phyloP scores from a whole-genome alignment of 1,284 basidiomycete species.

The Stereum hirsutum region DNA sequence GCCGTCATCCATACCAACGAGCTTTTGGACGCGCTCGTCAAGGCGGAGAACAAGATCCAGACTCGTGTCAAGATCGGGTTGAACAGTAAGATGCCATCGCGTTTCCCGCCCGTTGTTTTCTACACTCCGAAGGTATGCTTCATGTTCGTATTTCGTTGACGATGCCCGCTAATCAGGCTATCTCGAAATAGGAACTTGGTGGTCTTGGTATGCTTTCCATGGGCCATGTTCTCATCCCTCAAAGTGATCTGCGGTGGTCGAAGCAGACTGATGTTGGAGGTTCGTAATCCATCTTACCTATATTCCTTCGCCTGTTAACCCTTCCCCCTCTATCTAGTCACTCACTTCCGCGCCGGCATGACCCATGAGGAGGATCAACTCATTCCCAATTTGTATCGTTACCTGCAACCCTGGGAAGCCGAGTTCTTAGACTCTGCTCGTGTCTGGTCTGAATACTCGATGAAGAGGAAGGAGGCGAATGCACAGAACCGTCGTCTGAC shows the following conservation, averaged over 20 bases:
- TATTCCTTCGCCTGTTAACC: slow-evolving; percentile 9
- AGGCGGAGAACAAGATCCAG: slow-evolving; percentile 98
- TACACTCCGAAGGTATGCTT: slow-evolving; percentile 75
- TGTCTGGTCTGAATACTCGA: slow-evolving; percentile 99
- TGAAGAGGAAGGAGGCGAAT: slow-evolving; percentile 99
- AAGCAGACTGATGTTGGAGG: slow-evolving; percentile 96
- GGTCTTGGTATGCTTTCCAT: slow-evolving; percentile 99
- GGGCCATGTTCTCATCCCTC: slow-evolving; percentile 98
- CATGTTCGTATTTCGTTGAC: slow-evolving; percentile 1
- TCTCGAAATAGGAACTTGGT: slow-evolving; percentile 81
- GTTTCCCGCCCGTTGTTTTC: slow-evolving; percentile 97
- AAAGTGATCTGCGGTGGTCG: slow-evolving; percentile 94
- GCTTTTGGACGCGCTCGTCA: slow-evolving; percentile 88
- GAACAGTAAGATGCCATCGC: slow-evolving; percentile 99
- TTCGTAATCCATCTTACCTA: slow-evolving; percentile 21
- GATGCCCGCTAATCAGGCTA: slow-evolving; percentile 6
- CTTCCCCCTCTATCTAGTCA: slow-evolving; percentile 36
- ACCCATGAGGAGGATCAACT: slow-evolving; percentile 90
- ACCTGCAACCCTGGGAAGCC: slow-evolving; percentile 98
- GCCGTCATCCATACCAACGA: slow-evolving; percentile 99
- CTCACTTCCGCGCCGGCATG: slow-evolving; percentile 98
- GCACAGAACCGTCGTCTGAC: slow-evolving; percentile 95
- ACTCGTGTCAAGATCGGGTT: slow-evolving; percentile 98
- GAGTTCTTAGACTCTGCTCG: slow-evolving; percentile 98
- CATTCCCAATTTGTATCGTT: slow-evolving; percentile 96